Percentiles rank a stretch among this genome's conserved stretches.
Evolutionary conservation across 192 early-diverging fungal genomes (phyloP).

Genomic region (Glomus cerebriforme): DNA sequence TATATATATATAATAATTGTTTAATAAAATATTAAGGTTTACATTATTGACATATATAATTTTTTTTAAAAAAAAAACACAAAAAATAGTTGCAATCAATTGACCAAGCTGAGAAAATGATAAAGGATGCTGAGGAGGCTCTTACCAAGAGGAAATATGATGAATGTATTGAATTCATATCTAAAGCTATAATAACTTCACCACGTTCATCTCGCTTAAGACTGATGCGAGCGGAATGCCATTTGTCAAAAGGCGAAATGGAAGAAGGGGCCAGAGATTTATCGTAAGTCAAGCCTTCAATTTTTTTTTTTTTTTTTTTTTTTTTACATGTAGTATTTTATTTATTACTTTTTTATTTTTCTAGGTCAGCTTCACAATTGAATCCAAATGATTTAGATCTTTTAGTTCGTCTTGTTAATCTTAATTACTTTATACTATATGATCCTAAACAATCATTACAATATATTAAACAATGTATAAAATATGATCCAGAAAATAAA

Average conservation of each 20-base stretch:
- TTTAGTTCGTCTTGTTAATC: conserved; percentile 64
- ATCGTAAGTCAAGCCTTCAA: conserved; percentile 46
- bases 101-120: conserved; percentile 46
- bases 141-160: conserved; percentile 48
- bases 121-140: conserved; percentile 43
- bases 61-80: conserved; percentile 32
- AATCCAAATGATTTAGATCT: conserved; percentile 65
- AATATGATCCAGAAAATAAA: conserved; percentile 91
- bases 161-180: conserved; percentile 54
- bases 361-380: conserved; percentile 73
- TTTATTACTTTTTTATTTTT: conserved; percentile 9
- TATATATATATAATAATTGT: conserved; percentile 24
- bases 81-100: conserved; percentile 44
- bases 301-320: background rate
- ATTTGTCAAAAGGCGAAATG: conserved; percentile 70
- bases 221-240: conserved; percentile 70
- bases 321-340: background rate
- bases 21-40: background rate
- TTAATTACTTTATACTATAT: conserved; percentile 70
- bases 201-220: conserved; percentile 61
- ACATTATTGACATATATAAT: background rate
- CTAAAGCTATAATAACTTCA: conserved; percentile 55
- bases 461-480: conserved; percentile 82
- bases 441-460: conserved; percentile 70
- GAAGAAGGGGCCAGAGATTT: conserved; percentile 86